Evolutionary conservation across 1,284 basidiomycete genomes (phyloP).

Genomic region (Ustilago trichophora): DNA sequence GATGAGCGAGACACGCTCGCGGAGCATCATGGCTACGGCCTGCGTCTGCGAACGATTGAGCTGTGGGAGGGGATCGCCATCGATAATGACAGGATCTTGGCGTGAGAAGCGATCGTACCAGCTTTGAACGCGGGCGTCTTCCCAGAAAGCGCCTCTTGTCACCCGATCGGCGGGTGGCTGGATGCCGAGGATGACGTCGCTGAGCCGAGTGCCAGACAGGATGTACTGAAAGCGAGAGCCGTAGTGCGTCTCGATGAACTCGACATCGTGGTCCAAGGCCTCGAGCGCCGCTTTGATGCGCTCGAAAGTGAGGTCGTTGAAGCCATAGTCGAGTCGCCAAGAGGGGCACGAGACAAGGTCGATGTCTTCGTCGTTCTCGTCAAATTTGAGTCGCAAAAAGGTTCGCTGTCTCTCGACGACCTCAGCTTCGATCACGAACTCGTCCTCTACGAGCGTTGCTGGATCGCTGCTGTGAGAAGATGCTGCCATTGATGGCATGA

Average conservation of each 20-base stretch:
- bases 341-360: slow-evolving; percentile 54
- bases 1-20: slow-evolving; percentile 79
- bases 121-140: slow-evolving; percentile 66
- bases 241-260: slow-evolving; percentile 60
- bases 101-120: slow-evolving; percentile 68
- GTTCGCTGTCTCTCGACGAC: slow-evolving; percentile 49
- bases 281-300: slow-evolving; percentile 77
- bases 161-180: slow-evolving; percentile 72
- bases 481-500: slow-evolving; percentile 28
- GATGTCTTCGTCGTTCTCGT: slow-evolving; percentile 40
- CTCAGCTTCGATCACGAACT: slow-evolving; percentile 44
- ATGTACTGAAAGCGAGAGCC: slow-evolving; percentile 46
- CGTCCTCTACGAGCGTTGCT: slow-evolving; percentile 8
- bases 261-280: slow-evolving; percentile 73
- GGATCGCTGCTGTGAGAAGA: neutral
- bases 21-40: slow-evolving; percentile 87
- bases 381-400: slow-evolving; percentile 56
- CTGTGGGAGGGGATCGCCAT: slow-evolving; percentile 80
- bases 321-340: slow-evolving; percentile 76
- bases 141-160: slow-evolving; percentile 72
- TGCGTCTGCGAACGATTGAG: slow-evolving; percentile 82
- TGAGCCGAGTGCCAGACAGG: slow-evolving; percentile 51
- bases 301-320: slow-evolving; percentile 74
- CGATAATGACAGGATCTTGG: slow-evolving; percentile 73
- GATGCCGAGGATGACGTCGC: slow-evolving; percentile 68